Evolutionary conservation across 768 basidiomycete genomes (phyloP).

Genomic region (Lanmaoa rubissima): DNA sequence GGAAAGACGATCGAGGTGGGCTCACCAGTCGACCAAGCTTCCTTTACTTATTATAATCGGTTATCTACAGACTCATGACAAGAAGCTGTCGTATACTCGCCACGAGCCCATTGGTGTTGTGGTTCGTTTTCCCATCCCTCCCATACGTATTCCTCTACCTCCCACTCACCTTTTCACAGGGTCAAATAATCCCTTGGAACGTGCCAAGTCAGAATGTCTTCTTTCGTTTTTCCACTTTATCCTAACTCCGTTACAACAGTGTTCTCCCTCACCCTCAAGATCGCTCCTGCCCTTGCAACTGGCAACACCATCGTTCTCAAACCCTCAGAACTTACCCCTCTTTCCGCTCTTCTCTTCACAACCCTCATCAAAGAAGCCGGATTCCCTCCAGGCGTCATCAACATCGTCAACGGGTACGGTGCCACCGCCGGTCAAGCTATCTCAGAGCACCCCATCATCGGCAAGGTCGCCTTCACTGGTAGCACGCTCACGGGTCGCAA

Average conservation of each 20-base stretch:
- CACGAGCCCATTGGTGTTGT: conserved; percentile 14
- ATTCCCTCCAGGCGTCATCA: conserved; percentile 9
- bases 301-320: conserved; percentile 10
- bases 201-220: neutral
- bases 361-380: conserved; percentile 6
- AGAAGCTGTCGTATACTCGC: conserved; percentile 8
- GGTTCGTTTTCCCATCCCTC: neutral
- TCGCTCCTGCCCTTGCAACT: conserved; percentile 10
- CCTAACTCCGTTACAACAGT: neutral
- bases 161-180: neutral
- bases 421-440: conserved; percentile 10
- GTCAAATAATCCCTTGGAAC: conserved; percentile 15
- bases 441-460: conserved; percentile 4
- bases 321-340: conserved; percentile 11
- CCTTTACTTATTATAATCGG: neutral
- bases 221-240: neutral
- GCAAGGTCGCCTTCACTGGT: conserved; percentile 11
- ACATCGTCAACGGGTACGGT: conserved; percentile 8
- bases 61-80: neutral
- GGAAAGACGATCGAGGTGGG: conserved; percentile 8
- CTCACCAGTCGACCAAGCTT: neutral
- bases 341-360: conserved; percentile 7
- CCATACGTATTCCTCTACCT: neutral
- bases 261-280: conserved; percentile 9
- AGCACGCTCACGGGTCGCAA: conserved; percentile 12